phyloP scores from a whole-genome alignment of 495 filamentous ascomycete species.

The Neurospora terricola region DNA sequence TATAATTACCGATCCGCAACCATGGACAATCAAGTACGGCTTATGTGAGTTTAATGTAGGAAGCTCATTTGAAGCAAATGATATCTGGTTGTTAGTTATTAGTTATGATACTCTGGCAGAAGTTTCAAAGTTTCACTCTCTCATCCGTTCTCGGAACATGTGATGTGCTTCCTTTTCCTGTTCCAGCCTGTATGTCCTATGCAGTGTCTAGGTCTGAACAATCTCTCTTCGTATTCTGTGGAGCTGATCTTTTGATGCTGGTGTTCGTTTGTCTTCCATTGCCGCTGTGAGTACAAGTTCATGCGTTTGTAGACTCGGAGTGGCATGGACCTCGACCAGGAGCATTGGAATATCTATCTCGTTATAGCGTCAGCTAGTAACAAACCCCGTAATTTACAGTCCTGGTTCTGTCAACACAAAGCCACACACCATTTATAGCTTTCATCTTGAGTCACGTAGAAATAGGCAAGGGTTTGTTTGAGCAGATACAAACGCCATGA shows the following conservation, averaged over 20 bases:
- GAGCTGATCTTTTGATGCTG: too few species aligned
- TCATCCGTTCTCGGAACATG: not conserved
- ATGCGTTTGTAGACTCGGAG: not conserved
- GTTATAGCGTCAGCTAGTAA: not conserved
- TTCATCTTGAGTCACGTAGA: not conserved
- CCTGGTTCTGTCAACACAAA: not conserved
- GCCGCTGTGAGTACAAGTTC: not conserved
- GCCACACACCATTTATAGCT: not conserved
- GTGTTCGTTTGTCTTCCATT: not conserved
- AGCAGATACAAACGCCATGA: not conserved
- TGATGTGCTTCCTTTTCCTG: not conserved
- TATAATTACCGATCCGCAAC: constrained; percentile 16
- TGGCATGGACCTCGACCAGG: too few species aligned
- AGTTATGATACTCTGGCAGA: not conserved
- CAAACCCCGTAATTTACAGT: not conserved
- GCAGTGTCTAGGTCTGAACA: not conserved
- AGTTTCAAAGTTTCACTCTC: not conserved
- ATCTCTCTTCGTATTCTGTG: not conserved
- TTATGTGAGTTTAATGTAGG: not conserved
- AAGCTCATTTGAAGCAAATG: not conserved
- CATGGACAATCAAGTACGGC: not conserved
- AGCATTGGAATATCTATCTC: not conserved
- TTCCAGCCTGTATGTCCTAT: not conserved
- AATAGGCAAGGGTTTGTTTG: not conserved
- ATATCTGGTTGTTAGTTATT: not conserved